phyloP scores from a whole-genome alignment of 805 yeast species.

The Metschnikowia peoriensis region DNA sequence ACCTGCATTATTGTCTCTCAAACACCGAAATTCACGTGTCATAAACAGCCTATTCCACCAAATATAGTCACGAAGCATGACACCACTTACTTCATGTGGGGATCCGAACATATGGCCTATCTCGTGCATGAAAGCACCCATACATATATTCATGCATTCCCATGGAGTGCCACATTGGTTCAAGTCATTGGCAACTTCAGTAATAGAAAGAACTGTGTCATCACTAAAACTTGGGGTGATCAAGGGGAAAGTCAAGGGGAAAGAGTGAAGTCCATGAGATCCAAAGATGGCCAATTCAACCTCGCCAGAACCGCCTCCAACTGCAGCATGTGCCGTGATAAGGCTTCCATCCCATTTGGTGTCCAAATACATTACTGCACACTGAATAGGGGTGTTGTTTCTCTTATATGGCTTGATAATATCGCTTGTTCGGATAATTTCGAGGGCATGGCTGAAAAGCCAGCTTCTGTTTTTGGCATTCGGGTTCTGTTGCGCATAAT shows the following conservation, averaged over 20 bases:
- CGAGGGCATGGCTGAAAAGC: conserved; percentile 73
- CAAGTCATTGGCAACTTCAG: conserved; percentile 87
- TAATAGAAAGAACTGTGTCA: conserved; percentile 54
- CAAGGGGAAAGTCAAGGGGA: conserved; percentile 84
- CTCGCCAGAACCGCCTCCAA: conserved; percentile 80
- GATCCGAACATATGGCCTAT: conserved; percentile 89
- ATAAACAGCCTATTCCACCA: conserved; percentile 78
- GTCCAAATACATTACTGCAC: conserved; percentile 84
- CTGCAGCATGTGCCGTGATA: conserved; percentile 85
- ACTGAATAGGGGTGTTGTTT: conserved; percentile 55
- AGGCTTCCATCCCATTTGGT: conserved; percentile 76
- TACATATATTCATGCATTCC: conserved; percentile 83
- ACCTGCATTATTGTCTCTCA: conserved; percentile 51
- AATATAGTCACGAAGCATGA: conserved; percentile 85
- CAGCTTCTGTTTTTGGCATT: conserved; percentile 73
- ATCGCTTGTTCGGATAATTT: conserved; percentile 49
- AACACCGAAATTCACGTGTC: conserved; percentile 61
- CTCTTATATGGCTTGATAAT: conserved; percentile 43
- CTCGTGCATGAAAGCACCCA: conserved; percentile 95
- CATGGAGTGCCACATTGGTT: conserved; percentile 82
- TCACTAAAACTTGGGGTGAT: conserved; percentile 70
- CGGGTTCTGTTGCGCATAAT: conserved; percentile 83
- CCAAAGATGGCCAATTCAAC: conserved; percentile 88
- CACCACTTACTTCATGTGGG: conserved; percentile 88
- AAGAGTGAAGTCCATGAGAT: conserved; percentile 84